A percentile compares a stretch with the other conserved stretches of the same genome.
Evolutionary conservation across 352 stramenopile species (phyloP).

Genomic region (Phytophthora citricola): DNA sequence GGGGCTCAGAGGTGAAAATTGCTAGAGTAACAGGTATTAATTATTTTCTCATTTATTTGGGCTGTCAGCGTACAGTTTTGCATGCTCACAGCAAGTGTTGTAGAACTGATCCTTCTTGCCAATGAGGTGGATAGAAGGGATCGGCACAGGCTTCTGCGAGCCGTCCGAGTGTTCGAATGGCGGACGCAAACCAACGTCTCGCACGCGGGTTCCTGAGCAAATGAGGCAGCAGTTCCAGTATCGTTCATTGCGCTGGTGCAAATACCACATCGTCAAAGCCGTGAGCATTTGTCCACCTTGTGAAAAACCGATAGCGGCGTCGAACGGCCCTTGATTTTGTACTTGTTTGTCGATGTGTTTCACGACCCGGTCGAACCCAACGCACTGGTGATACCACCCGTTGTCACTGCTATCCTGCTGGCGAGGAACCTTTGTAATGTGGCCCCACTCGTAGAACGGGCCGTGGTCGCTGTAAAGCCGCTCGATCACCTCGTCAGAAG

Average conservation of each 20-base stretch:
- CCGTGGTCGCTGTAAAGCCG: slow-evolving; percentile 40
- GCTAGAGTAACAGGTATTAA: no score
- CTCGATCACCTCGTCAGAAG: slow-evolving; percentile 46
- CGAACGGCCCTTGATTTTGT: slow-evolving; percentile 49
- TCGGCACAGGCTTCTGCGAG: slow-evolving; percentile 38
- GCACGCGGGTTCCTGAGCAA: slow-evolving; percentile 38
- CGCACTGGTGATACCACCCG: slow-evolving; percentile 51
- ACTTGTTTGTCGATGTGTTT: slow-evolving; percentile 54
- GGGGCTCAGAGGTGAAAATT: no score
- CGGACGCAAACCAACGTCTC: slow-evolving; percentile 28
- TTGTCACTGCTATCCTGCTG: slow-evolving; percentile 25
- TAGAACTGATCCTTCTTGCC: slow-evolving; percentile 58
- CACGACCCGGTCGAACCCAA: slow-evolving; percentile 49
- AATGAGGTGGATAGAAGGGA: slow-evolving; percentile 65
- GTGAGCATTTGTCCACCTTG: slow-evolving; percentile 62
- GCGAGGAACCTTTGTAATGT: slow-evolving; percentile 32
- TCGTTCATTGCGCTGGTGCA: slow-evolving; percentile 28
- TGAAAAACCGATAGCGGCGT: slow-evolving; percentile 68
- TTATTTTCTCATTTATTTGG: background rate
- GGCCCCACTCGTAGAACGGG: slow-evolving; percentile 54
- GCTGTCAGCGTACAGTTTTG: slow-evolving; percentile 32
- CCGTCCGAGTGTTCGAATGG: slow-evolving; percentile 43
- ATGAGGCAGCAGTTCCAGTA: slow-evolving; percentile 60
- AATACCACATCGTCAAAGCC: slow-evolving; percentile 47
- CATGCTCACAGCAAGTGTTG: slow-evolving; percentile 41